phyloP scores from a whole-genome alignment of 768 basidiomycete species.

The Trametes meyenii region DNA sequence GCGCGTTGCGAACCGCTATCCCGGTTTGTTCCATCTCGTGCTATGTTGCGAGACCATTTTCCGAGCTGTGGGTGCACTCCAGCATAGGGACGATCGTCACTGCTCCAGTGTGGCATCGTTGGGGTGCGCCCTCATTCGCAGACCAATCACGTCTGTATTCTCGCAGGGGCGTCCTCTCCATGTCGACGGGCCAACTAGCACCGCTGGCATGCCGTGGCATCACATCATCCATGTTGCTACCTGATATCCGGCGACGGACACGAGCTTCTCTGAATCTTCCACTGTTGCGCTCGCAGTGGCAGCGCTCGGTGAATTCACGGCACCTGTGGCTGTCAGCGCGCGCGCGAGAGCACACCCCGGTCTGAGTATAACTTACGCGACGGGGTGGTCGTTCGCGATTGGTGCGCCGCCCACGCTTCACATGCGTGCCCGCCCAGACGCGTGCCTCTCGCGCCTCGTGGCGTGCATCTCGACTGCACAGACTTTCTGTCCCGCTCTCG shows the following conservation, averaged over 20 bases:
- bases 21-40: too few species aligned
- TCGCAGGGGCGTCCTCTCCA: background rate
- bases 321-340: background rate
- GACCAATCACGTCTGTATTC: background rate
- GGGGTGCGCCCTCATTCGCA: background rate
- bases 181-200: background rate
- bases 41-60: too few species aligned
- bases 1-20: background rate
- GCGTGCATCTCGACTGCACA: constrained; percentile 10
- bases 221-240: background rate
- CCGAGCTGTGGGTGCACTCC: background rate
- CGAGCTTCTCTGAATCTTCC: background rate
- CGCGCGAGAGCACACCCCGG: background rate
- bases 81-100: background rate
- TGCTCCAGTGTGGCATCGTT: background rate
- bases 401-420: constrained; percentile 5
- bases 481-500: constrained; percentile 1
- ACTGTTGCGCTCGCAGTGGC: background rate
- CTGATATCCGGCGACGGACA: background rate
- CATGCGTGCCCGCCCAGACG: constrained; percentile 5
- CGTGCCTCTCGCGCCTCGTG: constrained; percentile 12
- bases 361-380: constrained; percentile 14
- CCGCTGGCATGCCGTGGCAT: background rate
- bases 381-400: constrained; percentile 6
- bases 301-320: background rate